Conservation (phyloP, 2,329 filamentous ascomycete species). For the Podosphaera aphanis region DNA sequence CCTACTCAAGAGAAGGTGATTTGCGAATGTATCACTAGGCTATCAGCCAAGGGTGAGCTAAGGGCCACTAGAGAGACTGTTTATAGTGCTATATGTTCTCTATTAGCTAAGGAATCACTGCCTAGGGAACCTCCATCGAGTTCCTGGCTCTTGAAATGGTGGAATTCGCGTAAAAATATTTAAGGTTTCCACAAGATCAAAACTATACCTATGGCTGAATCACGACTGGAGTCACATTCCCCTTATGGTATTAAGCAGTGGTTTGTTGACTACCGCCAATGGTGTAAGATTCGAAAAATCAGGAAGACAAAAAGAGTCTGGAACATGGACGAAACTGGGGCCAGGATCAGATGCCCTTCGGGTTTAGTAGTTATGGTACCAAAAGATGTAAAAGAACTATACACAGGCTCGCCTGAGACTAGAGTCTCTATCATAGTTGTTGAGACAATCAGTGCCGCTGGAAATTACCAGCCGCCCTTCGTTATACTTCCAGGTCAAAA, state of each 20-base stretch:
- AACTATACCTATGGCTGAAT: conserved; percentile 1
- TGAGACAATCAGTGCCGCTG: background rate
- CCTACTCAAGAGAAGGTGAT: background rate
- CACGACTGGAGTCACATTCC: background rate
- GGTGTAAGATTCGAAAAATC: background rate
- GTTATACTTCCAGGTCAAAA: conserved; percentile 2
- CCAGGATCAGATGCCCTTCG: background rate
- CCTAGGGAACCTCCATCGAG: no score
- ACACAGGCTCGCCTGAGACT: background rate
- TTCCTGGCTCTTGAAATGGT: no score
- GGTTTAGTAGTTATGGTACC: background rate
- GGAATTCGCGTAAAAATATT: no score
- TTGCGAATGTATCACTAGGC: background rate
- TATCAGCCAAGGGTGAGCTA: background rate
- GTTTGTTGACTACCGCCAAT: background rate
- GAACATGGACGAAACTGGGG: conserved; percentile 2
- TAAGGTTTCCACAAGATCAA: background rate
- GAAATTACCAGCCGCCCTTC: background rate
- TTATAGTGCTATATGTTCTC: no score
- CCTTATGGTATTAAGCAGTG: background rate
- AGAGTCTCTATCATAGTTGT: conserved; percentile 1
- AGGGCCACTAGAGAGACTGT: no score
- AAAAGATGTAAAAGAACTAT: background rate
- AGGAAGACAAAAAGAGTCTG: background rate
- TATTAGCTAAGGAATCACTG: no score